These are phyloP conservation scores for Boletales sp. DNA, from an alignment of 768 basidiomycete genomes.

Conservation along the genomic window DNA sequence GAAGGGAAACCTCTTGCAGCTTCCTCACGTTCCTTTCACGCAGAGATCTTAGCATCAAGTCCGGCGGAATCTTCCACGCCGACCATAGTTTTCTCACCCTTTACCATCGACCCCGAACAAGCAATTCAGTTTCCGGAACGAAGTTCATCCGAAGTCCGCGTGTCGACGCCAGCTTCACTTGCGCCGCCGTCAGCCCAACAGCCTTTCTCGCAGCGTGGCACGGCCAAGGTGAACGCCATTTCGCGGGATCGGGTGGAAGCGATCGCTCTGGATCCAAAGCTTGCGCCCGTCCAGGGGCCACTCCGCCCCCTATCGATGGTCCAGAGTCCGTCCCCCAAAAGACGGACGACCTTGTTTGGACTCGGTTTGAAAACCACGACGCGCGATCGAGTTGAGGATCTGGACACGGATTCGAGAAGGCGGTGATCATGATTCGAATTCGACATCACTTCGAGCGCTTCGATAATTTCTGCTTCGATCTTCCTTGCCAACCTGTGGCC, in stretches of 20 bases:
- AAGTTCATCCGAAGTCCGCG: neutral
- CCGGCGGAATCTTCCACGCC: conserved; percentile 11
- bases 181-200: neutral
- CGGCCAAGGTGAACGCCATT: conserved; percentile 16
- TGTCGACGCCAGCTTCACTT: neutral
- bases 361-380: conserved; percentile 11
- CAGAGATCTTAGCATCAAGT: conserved; percentile 8
- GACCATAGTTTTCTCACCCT: conserved; percentile 9
- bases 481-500: neutral
- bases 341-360: conserved; percentile 20
- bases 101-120: conserved; percentile 8
- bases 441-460: neutral
- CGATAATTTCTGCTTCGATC: neutral
- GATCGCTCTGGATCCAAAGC: conserved; percentile 29
- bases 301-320: conserved; percentile 28
- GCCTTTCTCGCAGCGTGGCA: conserved; percentile 10
- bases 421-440: conserved; percentile 1
- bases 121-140: neutral
- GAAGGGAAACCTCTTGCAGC: conserved; percentile 16
- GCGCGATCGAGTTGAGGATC: neutral
- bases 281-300: conserved; percentile 30
- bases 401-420: neutral
- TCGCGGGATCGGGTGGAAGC: conserved; percentile 22
- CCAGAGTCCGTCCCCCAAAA: conserved; percentile 12
- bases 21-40: conserved; percentile 1